phyloP scores from a whole-genome alignment of 2,329 filamentous ascomycete genomes.

The Achaetomium macrosporum region DNA sequence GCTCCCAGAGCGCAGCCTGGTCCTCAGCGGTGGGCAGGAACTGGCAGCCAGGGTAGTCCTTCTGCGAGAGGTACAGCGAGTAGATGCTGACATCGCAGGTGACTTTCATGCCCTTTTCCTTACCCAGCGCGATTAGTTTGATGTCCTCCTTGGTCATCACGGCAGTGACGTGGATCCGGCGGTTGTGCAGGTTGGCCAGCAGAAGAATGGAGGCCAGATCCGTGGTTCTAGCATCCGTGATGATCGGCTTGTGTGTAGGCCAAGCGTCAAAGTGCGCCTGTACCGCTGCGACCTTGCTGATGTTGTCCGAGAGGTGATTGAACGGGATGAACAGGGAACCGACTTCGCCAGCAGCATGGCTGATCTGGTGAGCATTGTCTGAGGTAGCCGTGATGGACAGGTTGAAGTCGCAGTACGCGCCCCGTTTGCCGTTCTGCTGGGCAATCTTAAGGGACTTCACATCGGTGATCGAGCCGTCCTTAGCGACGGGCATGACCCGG shows the following conservation, averaged over 20 bases:
- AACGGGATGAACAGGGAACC: constrained; percentile 79
- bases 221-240: constrained; percentile 75
- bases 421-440: constrained; percentile 62
- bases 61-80: constrained; percentile 66
- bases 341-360: constrained; percentile 64
- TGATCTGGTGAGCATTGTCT: constrained; percentile 68
- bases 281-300: constrained; percentile 75
- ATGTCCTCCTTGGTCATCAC: constrained; percentile 80
- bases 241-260: constrained; percentile 71
- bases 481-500: constrained; percentile 68
- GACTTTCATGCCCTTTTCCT: constrained; percentile 74
- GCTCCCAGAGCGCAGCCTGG: constrained; percentile 68
- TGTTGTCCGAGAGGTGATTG: constrained; percentile 74
- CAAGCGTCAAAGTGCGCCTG: constrained; percentile 73
- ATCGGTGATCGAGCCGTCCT: constrained; percentile 68
- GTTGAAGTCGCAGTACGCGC: constrained; percentile 72
- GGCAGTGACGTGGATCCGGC: constrained; percentile 73
- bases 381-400: constrained; percentile 70
- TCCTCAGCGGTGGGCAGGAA: constrained; percentile 62
- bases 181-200: constrained; percentile 69
- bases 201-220: constrained; percentile 76
- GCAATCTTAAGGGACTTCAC: constrained; percentile 64
- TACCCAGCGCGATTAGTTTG: constrained; percentile 67
- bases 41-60: constrained; percentile 62
- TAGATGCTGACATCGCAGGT: constrained; percentile 81